These are phyloP conservation scores for Trichaptum fuscoviolaceum DNA, from an alignment of 768 basidiomycete genomes.

Conservation along the genomic window DNA sequence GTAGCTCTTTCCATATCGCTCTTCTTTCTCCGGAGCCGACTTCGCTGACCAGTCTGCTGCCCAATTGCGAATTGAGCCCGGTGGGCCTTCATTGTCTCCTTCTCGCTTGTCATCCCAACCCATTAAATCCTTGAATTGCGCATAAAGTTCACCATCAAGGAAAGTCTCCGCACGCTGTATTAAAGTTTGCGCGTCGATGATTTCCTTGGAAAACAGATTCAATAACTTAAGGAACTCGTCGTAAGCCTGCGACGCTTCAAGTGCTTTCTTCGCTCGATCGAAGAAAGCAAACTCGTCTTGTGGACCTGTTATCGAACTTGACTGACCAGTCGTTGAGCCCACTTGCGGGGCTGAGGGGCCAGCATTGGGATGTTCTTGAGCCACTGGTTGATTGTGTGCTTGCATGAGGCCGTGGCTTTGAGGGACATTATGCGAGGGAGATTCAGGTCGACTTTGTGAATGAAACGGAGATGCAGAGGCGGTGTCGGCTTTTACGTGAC, in stretches of 20 bases:
- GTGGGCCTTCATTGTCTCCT: slow-evolving; percentile 62
- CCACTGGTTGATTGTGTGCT: neutral
- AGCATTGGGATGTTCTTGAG: neutral
- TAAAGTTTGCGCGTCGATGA: slow-evolving; percentile 81
- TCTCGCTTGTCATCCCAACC: slow-evolving; percentile 69
- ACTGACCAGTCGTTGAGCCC: neutral
- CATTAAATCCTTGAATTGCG: slow-evolving; percentile 82
- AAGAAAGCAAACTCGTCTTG: slow-evolving; percentile 89
- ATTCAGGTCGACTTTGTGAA: neutral
- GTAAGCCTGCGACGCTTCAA: slow-evolving; percentile 72
- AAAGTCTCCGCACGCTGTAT: slow-evolving; percentile 78
- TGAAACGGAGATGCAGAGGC: neutral
- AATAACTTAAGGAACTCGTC: slow-evolving; percentile 95
- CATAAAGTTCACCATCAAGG: slow-evolving; percentile 73
- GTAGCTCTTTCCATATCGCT: slow-evolving; percentile 92
- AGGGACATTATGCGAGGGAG: neutral
- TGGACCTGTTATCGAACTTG: slow-evolving; percentile 18
- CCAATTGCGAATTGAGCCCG: slow-evolving; percentile 70
- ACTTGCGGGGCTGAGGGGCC: neutral
- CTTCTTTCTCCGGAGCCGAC: slow-evolving; percentile 57
- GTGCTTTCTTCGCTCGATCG: slow-evolving; percentile 79
- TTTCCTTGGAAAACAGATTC: slow-evolving; percentile 84
- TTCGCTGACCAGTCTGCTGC: slow-evolving; percentile 74
- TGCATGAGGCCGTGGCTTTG: neutral
- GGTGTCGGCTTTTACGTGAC: neutral